Conservation (phyloP, 2,329 filamentous ascomycete genomes). For the Lachnellula hyalina region DNA sequence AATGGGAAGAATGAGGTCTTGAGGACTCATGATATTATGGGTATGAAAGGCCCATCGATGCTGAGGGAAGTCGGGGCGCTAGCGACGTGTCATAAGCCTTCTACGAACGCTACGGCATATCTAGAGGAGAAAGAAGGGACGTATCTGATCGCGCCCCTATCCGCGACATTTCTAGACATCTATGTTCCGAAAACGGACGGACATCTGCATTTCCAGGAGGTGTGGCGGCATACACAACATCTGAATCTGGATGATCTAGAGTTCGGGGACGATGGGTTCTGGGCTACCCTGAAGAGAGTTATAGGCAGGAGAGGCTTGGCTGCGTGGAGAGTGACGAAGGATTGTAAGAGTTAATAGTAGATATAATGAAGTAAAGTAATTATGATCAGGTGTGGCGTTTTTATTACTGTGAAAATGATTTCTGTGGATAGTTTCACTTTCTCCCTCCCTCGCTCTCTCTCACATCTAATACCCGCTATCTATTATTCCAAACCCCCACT, state of each 20-base stretch:
- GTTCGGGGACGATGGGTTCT: constrained; percentile 70
- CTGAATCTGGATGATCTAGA: constrained; percentile 77
- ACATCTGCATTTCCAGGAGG: constrained; percentile 59
- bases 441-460: no score
- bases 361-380: background rate
- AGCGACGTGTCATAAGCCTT: constrained; percentile 57
- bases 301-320: constrained; percentile 57
- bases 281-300: constrained; percentile 63
- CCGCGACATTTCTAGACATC: constrained; percentile 63
- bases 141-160: constrained; percentile 68
- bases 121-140: constrained; percentile 58
- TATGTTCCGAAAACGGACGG: constrained; percentile 45
- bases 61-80: constrained; percentile 52
- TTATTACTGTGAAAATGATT: no score
- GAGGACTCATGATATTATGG: constrained; percentile 69
- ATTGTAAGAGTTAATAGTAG: constrained; percentile 13
- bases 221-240: constrained; percentile 64
- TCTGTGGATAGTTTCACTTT: no score
- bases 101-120: constrained; percentile 49
- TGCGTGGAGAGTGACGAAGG: constrained; percentile 57
- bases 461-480: background rate
- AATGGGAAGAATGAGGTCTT: constrained; percentile 70
- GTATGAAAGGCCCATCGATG: constrained; percentile 56
- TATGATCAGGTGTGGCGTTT: no score
- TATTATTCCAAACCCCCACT: background rate